Base-by-base conservation (phyloP, 179 eudicot genomes). In the Camellia oleifera region DNA sequence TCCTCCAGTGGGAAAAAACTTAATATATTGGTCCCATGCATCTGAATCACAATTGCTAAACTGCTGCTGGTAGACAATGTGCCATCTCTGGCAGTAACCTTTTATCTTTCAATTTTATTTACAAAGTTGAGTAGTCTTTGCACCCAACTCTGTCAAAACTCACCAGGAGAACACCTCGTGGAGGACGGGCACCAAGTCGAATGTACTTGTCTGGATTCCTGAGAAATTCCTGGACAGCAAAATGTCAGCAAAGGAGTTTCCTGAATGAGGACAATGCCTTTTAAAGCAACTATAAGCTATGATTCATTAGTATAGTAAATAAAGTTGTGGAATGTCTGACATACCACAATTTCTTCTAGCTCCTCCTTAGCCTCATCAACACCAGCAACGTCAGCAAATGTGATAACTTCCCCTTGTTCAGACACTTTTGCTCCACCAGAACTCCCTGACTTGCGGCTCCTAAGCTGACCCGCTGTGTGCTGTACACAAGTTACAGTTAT, bases 281-380 rank as follows among this genome's bases (percentile, higher is more conserved):
- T 23, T 9, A 11, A 65, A 53, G 7, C 58, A 77, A 50, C 72
- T 8, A 53, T n/a, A 64, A 78, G 9, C 46, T 56, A 54, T 68
- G 26, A 62, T 18, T 26, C 13, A 40, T 64, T 32, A 32, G 40
- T 32, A 32, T 32, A 32, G 40, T 32, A 32, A 32, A 32, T 32
- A 32, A 32, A 32, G 40, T 32, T 32, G 40, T 32, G 64, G 44
- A 65, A 42, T 10, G 52, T 74, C 61, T 18, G 58, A 76, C 83
- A 74, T 91, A 96, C 99, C 92, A 96, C 99, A 83, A 96, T 96
- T 81, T 96, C 99, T 91, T 95, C 98, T 79, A 96, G 85, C 88
- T 96, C 98, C 84, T 94, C 98, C 88, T 96, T 96, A 58, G 99
- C 99, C 88, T 96, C 99, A 82, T 94, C 97, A 77, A 96, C 99